These are phyloP conservation scores for Lasiosphaeria miniovina DNA, from an alignment of 495 filamentous ascomycete species.

Conservation along the genomic window DNA sequence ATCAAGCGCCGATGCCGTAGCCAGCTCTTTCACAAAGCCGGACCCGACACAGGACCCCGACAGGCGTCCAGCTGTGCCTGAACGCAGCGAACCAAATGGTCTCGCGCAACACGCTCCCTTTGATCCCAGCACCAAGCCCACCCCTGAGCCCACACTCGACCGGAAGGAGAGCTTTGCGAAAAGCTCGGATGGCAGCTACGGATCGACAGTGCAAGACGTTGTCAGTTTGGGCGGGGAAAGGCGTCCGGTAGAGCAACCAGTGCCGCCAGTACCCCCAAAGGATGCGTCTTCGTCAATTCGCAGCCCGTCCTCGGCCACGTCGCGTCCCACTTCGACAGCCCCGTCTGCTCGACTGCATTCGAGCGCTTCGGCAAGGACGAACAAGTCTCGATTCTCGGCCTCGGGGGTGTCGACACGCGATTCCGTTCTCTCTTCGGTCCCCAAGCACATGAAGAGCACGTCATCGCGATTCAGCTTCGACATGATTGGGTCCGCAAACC, in stretches of 20 bases:
- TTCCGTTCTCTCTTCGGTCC: conserved; percentile 50
- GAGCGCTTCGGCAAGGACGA: conserved; percentile 27
- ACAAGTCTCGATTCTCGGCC: conserved; percentile 32
- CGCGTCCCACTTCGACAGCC: conserved; percentile 28
- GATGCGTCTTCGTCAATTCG: conserved; percentile 29
- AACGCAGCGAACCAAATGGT: neutral
- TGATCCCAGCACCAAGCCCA: neutral
- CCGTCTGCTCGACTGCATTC: conserved; percentile 12
- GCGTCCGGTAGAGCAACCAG: conserved; percentile 14
- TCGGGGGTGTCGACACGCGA: conserved; percentile 41
- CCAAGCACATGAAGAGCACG: conserved; percentile 79
- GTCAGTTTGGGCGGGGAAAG: conserved; percentile 7
- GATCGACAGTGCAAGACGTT: conserved; percentile 1
- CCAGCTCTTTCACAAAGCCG: neutral
- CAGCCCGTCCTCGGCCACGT: conserved; percentile 31
- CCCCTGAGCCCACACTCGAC: neutral
- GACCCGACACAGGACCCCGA: neutral
- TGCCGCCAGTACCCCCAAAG: conserved; percentile 38
- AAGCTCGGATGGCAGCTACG: neutral
- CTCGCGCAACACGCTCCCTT: neutral
- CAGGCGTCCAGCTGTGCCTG: neutral
- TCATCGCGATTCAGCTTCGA: conserved; percentile 92
- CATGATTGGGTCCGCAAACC: conserved; percentile 74
- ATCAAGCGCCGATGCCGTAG: conserved; percentile 19
- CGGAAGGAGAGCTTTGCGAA: neutral